Base-by-base conservation (phyloP, 78 protist species). In the Isochrysis galbana region DNA sequence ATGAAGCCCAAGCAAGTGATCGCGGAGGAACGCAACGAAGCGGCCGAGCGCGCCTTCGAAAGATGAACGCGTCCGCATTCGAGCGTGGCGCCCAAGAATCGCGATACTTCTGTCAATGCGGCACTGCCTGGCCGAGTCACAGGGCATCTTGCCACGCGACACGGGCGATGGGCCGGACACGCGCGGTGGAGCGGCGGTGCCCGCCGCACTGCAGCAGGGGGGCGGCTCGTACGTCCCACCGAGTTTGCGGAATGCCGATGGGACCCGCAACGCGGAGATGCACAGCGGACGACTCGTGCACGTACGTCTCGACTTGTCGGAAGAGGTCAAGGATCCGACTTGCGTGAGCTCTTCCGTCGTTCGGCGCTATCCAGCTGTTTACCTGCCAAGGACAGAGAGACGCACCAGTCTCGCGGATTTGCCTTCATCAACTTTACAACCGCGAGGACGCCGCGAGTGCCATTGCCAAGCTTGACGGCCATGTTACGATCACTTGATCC, bases 271-370 rank as follows among this genome's bases (percentile, higher is more conserved):
- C 47, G 32, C 47, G 47, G 88, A 14, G 54, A 0, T 32, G 55
- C 54, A 11, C n/a, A 80, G 88, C 88, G 61, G 93, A 74, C 51
- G 96, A 95, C 61, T 29, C 34, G 23, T 7, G 54, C 87, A 95
- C 47, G 78, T 95, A 2, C 93, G 95, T 23, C 91, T 95, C 39
- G 93, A 95, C 67, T 80, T 95, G 21, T 89, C 95, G 26, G 95
- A 93, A 42, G 94, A 90, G 48, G 91, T 93, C 25, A 55, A 80
- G 17, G 96, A 95, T 72, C 77, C 3, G 96, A 95, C 51, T 44
- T 95, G 72, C 94, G 55, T 32, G 96, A 95, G 17, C 95, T 95
- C 83, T 95, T 82, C 95, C 70, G 94, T 26, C 82, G 77, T 93
- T 92, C 44, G 96, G 95, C 0, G 14, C 55, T 34, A 44, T 80